These are phyloP conservation scores for Massospora cicadina DNA, from an alignment of 371 early-diverging fungal species.

Conservation along the genomic window DNA sequence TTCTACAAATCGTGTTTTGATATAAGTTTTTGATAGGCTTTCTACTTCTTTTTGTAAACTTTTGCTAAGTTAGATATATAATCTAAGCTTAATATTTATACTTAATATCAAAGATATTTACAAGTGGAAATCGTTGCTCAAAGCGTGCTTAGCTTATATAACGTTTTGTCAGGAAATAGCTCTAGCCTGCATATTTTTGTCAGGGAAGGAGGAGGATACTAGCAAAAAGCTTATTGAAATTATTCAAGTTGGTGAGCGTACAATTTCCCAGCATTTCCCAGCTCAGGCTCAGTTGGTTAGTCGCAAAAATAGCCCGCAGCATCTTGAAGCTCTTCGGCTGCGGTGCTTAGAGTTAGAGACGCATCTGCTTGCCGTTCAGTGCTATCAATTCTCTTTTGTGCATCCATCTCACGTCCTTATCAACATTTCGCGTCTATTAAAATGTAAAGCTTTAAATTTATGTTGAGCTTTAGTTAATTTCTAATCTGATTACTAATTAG, in stretches of 20 bases:
- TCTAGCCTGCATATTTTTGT: slow-evolving; percentile 3
- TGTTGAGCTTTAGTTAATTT: background rate
- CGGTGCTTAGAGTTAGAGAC: background rate
- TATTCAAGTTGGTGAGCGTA: background rate
- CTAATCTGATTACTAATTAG: too few relatives aligned
- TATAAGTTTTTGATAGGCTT: too few relatives aligned
- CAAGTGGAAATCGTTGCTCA: too few relatives aligned
- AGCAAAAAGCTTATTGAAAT: slow-evolving; percentile 1
- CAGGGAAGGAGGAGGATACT: slow-evolving; percentile 6
- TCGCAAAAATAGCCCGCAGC: background rate
- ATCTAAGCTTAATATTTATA: too few relatives aligned
- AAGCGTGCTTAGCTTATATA: too few relatives aligned
- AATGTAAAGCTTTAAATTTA: background rate
- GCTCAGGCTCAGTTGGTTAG: background rate
- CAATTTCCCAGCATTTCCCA: background rate
- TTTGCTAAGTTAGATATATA: too few relatives aligned
- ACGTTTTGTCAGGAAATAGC: background rate
- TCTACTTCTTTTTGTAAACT: too few relatives aligned
- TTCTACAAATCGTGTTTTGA: too few relatives aligned
- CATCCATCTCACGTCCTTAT: background rate
- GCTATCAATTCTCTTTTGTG: slow-evolving; percentile 1
- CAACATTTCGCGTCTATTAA: background rate
- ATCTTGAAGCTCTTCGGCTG: background rate
- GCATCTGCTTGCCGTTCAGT: background rate
- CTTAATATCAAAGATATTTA: too few relatives aligned